phyloP scores from a whole-genome alignment of 2,329 filamentous ascomycete species.

The Cryphonectria radicalis region DNA sequence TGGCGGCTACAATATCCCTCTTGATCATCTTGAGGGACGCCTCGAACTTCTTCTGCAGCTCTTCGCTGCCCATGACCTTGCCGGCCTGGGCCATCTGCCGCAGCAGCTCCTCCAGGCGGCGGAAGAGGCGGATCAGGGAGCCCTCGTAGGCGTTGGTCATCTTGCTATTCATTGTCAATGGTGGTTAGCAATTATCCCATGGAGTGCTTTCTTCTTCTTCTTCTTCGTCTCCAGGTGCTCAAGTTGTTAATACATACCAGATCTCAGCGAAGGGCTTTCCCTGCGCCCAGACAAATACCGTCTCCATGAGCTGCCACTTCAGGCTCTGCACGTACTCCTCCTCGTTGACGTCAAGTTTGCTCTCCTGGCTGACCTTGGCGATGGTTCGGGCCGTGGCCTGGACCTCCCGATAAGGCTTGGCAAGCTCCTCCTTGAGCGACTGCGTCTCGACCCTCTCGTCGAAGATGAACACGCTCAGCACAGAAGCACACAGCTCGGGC shows the following conservation, averaged over 20 bases:
- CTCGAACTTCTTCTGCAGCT: constrained; percentile 91
- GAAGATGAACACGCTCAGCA: constrained; percentile 94
- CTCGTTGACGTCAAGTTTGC: constrained; percentile 91
- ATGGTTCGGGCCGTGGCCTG: constrained; percentile 85
- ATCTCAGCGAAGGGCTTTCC: constrained; percentile 91
- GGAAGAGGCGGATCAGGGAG: constrained; percentile 93
- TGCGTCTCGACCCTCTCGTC: constrained; percentile 90
- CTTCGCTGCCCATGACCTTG: constrained; percentile 98
- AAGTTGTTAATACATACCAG: constrained; percentile 67
- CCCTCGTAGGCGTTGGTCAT: constrained; percentile 99
- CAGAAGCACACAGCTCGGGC: constrained; percentile 83
- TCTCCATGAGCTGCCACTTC: constrained; percentile 97
- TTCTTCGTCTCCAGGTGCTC: not conserved
- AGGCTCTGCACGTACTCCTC: constrained; percentile 89
- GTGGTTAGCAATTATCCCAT: constrained; percentile 11
- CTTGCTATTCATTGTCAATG: constrained; percentile 63
- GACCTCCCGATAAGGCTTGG: constrained; percentile 84
- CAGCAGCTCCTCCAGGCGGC: constrained; percentile 89
- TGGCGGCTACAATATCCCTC: constrained; percentile 91
- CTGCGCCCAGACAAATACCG: constrained; percentile 89
- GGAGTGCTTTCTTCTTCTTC: not conserved
- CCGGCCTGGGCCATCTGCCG: constrained; percentile 94
- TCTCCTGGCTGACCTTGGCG: constrained; percentile 92
- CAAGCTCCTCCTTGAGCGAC: constrained; percentile 79
- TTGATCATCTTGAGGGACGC: constrained; percentile 82